These are phyloP conservation scores for Mallotus japonicus DNA, from an alignment of 441 rosid genomes.

Conservation along the genomic window DNA sequence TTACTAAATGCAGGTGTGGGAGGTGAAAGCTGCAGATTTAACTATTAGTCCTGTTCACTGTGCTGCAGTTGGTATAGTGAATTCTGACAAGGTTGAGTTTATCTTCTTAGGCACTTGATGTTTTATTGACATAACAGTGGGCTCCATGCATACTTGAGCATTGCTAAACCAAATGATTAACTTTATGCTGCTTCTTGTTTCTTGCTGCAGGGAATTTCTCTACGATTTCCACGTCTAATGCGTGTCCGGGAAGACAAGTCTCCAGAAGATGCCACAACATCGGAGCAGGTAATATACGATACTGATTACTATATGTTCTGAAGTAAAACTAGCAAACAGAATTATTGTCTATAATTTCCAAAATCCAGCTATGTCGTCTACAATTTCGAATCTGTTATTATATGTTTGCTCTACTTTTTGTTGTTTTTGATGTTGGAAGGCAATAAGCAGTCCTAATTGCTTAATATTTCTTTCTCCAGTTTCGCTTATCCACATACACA, in stretches of 20 bases:
- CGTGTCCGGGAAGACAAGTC: constrained; percentile 81
- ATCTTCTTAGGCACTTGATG: background rate
- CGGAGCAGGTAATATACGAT: constrained; percentile 63
- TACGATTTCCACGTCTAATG: constrained; percentile 80
- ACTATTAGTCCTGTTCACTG: constrained; percentile 87
- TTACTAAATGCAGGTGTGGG: constrained; percentile 68
- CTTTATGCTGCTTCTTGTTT: constrained; percentile 8
- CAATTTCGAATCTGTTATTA: too few species aligned
- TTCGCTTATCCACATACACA: background rate
- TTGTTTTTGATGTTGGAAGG: too few species aligned
- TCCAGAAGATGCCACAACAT: constrained; percentile 79
- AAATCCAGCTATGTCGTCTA: constrained; percentile 68
- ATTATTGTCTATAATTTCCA: constrained; percentile 29
- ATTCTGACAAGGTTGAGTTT: constrained; percentile 68
- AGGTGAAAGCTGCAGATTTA: constrained; percentile 96
- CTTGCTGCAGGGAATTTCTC: constrained; percentile 65
- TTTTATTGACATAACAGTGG: background rate
- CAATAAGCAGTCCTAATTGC: constrained; percentile 18
- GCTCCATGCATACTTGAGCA: background rate
- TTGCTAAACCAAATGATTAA: background rate
- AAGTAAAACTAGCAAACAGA: background rate
- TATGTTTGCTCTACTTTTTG: too few species aligned
- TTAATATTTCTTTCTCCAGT: background rate
- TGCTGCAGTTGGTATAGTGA: constrained; percentile 82
- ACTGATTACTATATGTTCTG: constrained; percentile 2